phyloP scores from a whole-genome alignment of 176 grass and related monocot species.

The Phyllostachys edulis region DNA sequence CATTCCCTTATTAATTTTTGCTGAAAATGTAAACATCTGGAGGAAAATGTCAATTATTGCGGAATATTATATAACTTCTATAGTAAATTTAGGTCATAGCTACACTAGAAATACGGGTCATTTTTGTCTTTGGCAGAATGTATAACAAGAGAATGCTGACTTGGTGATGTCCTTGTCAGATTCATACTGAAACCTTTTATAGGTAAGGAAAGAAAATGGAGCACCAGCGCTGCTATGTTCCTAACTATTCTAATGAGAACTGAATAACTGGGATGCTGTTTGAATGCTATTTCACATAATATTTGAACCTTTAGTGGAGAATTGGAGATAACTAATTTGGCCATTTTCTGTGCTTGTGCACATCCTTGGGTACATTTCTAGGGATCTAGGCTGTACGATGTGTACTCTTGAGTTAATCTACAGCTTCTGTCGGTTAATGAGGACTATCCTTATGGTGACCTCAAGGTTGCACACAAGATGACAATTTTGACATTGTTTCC shows the following conservation, averaged over 20 bases:
- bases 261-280: background rate
- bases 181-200: background rate
- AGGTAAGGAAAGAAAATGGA: constrained; percentile 11
- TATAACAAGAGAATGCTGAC: constrained; percentile 5
- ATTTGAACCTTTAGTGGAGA: background rate
- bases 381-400: background rate
- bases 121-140: constrained; percentile 5
- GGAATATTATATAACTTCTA: background rate
- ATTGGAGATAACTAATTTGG: background rate
- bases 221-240: background rate
- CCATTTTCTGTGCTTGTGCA: background rate
- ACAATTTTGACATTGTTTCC: background rate
- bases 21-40: constrained; percentile 9
- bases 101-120: background rate
- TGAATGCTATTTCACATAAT: background rate
- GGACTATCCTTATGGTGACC: background rate
- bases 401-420: constrained; percentile 10
- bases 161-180: constrained; percentile 12
- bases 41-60: background rate
- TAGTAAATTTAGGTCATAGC: background rate
- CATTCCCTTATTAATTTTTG: constrained; percentile 22
- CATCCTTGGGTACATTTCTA: background rate
- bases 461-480: background rate
- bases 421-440: background rate
- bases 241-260: background rate